Evolutionary conservation across 2,329 filamentous ascomycete species (phyloP), one percentile per base, ranked within the genome.

Genomic region (Diplodia corticola): DNA sequence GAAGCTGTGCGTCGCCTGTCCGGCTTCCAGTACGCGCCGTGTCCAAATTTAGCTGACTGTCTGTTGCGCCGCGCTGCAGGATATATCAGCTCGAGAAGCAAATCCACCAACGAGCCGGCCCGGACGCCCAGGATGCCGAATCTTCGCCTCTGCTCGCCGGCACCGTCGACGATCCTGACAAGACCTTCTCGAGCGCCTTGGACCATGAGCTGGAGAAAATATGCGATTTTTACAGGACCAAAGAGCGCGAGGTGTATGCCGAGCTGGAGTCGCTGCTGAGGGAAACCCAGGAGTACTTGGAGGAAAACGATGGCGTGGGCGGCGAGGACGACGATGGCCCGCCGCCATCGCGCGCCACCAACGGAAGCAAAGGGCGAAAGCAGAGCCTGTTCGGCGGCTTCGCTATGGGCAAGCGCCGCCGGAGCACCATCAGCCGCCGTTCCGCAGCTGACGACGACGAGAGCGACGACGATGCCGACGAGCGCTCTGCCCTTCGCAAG

Each of bases 31-130:
- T 17, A 17, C 9, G 9, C 13, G 13, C 17, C 26, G 53, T 54
- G 15, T 15, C 24, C 35, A 10, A 9, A 15, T 15, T 30, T 49
- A 28, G 48, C 63, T 37, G n/a, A 44, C 44, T 20, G 44, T 20
- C 17, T 26, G 22, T 49, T 20, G 30, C 33, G 40, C 46, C 15
- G 20, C 49, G 26, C 17, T 60, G 60, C 59, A 96, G 92, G 67
- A 98, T 99, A 73, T 99, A 98, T 80, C 89, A 91, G 69, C 90
- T 99, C 70, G 95, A 99, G 82, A 96, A 96, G 78, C 87, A 89
- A 64, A 82, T 89, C 63, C 86, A 95, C 77, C 88, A 90, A 68
- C 74, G 78, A 2, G 78, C 81, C 63, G 81, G 84, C 48, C 75
- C 77, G 28, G 80, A 82, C 22, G 77, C 79, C 64, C 82, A 86